Percentiles rank a stretch among this genome's conserved stretches.
These are phyloP conservation scores for Boletus speciosus DNA, from an alignment of 768 basidiomycete genomes.

Conservation along the genomic window DNA sequence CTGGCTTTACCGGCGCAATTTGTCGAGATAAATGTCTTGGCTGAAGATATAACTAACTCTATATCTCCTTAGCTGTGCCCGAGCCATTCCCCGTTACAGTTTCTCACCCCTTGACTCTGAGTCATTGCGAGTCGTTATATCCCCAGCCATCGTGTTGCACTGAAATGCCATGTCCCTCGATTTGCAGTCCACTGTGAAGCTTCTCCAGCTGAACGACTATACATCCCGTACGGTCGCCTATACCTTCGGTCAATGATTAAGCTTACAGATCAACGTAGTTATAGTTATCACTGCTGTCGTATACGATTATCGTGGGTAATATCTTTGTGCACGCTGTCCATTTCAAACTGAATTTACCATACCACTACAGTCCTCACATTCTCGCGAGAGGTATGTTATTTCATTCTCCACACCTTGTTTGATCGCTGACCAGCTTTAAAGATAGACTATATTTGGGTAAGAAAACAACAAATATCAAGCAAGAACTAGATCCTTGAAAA, in stretches of 20 bases:
- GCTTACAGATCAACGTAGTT: neutral
- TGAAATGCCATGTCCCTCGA: neutral
- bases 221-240: neutral
- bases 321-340: too few species aligned
- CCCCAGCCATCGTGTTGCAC: too few species aligned
- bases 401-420: too few species aligned
- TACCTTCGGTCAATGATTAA: neutral
- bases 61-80: too few species aligned
- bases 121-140: too few species aligned
- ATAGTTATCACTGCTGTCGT: neutral
- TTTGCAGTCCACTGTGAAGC: neutral
- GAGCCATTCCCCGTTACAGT: too few species aligned
- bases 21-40: too few species aligned
- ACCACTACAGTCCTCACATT: neutral
- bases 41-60: too few species aligned
- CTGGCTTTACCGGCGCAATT: too few species aligned
- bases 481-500: neutral
- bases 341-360: neutral
- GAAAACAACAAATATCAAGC: neutral
- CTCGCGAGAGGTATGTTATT: neutral
- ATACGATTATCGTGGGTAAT: conserved; percentile 7
- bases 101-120: too few species aligned
- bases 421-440: neutral
- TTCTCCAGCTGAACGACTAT: neutral
- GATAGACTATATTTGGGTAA: conserved; percentile 15